These are phyloP conservation scores for Botrytis porri DNA, from an alignment of 2,329 filamentous ascomycete species.

Conservation along the genomic window DNA sequence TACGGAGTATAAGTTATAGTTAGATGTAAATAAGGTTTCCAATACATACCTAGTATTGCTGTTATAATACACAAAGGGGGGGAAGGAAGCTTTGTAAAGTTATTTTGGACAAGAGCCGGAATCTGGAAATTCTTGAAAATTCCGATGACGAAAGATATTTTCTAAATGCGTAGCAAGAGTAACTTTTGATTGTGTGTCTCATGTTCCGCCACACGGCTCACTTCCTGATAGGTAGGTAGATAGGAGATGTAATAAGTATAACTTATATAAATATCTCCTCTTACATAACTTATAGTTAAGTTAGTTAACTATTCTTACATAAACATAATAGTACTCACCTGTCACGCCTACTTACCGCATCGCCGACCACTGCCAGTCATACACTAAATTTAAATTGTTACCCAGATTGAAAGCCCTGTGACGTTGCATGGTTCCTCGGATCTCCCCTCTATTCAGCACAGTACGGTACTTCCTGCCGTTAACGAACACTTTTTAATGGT, in stretches of 20 bases:
- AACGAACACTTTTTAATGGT: constrained; percentile 8
- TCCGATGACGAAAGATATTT: constrained; percentile 1
- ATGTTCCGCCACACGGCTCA: not conserved
- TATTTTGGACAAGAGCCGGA: not conserved
- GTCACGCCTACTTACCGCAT: not conserved
- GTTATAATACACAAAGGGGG: not conserved
- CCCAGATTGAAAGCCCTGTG: not conserved
- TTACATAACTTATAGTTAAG: too few species aligned
- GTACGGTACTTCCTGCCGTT: not conserved
- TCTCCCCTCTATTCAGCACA: not conserved
- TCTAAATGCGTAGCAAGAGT: not conserved
- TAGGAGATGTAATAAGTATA: too few species aligned
- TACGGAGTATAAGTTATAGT: not conserved
- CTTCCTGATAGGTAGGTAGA: not conserved
- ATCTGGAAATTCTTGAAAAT: not conserved
- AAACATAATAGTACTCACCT: not conserved
- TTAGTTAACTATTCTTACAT: not conserved
- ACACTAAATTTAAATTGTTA: not conserved
- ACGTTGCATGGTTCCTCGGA: constrained; percentile 5
- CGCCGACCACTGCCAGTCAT: not conserved
- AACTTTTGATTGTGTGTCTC: not conserved
- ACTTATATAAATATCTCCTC: not conserved
- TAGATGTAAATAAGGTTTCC: not conserved
- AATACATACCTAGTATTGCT: not conserved
- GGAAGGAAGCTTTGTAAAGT: not conserved